These are phyloP conservation scores for Novymonas esmeraldas DNA, from an alignment of 208 protist genomes.

Conservation along the genomic window DNA sequence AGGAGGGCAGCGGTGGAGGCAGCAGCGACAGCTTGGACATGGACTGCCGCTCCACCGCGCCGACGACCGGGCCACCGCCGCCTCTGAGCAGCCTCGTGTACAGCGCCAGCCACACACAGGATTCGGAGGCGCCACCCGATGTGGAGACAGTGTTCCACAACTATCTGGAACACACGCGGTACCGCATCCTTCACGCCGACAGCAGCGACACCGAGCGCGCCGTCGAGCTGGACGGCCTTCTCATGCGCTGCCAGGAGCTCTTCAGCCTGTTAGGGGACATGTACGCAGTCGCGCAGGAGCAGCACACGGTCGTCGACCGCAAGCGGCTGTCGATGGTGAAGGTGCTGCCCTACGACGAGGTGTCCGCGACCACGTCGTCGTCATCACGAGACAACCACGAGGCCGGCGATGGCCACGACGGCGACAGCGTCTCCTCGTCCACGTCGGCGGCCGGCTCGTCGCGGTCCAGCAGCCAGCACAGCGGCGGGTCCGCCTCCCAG, in stretches of 20 bases:
- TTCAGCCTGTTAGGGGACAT: constrained; percentile 28
- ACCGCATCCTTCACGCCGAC: constrained; percentile 10
- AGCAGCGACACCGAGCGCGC: constrained; percentile 19
- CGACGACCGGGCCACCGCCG: not conserved
- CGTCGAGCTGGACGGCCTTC: constrained; percentile 22
- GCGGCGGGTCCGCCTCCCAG: not conserved
- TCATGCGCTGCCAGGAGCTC: constrained; percentile 21
- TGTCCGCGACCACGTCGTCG: constrained; percentile 3
- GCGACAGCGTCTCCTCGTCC: not conserved
- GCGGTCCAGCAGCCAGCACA: not conserved
- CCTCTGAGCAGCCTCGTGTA: not conserved
- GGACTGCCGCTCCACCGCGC: not conserved
- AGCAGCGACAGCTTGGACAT: not conserved
- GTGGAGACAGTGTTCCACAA: constrained; percentile 8
- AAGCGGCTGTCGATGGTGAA: constrained; percentile 17
- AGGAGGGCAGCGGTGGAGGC: not conserved
- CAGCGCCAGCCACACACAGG: not conserved
- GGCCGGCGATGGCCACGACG: not conserved
- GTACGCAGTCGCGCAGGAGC: constrained; percentile 10
- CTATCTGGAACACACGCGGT: constrained; percentile 26
- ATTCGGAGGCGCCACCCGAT: constrained; percentile 1
- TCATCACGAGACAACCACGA: not conserved
- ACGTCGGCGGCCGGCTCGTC: constrained; percentile 1
- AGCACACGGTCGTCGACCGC: not conserved
- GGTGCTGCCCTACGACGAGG: constrained; percentile 19